Evolutionary conservation across 1,139 yeast species (phyloP).

Genomic region (Protomyces arabidopsidicola): DNA sequence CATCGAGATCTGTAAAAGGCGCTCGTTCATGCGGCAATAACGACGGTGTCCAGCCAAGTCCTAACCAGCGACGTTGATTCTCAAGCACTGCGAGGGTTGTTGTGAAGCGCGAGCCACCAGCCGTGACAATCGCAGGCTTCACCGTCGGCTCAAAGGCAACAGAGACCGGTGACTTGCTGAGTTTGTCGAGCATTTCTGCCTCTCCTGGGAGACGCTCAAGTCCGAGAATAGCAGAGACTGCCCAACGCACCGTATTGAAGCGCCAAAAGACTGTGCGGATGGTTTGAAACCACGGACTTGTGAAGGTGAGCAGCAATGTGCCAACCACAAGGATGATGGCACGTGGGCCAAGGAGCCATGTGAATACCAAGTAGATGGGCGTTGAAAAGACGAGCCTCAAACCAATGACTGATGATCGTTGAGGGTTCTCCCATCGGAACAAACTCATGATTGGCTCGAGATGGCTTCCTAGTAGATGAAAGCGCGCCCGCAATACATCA

Average conservation of each 20-base stretch:
- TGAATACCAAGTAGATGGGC: conserved; percentile 8
- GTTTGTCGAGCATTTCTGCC: conserved; percentile 10
- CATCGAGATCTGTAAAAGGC: conserved; percentile 89
- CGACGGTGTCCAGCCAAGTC: conserved; percentile 96
- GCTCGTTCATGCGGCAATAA: conserved; percentile 86
- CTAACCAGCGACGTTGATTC: conserved; percentile 95
- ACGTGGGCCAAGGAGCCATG: conserved; percentile 16
- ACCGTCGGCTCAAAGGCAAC: not conserved
- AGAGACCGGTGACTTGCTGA: not conserved
- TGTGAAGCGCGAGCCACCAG: conserved; percentile 68
- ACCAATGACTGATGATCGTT: conserved; percentile 11
- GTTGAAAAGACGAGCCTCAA: conserved; percentile 14
- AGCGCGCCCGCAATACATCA: conserved; percentile 21
- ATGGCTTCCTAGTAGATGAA: conserved; percentile 11
- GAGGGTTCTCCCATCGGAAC: conserved; percentile 14
- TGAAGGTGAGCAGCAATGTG: conserved; percentile 19
- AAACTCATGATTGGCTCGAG: conserved; percentile 2
- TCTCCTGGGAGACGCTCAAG: conserved; percentile 21
- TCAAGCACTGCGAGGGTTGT: conserved; percentile 63
- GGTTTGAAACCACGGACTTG: conserved; percentile 26
- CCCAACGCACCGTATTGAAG: conserved; percentile 13
- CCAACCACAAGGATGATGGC: conserved; percentile 11
- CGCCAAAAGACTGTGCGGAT: conserved; percentile 28
- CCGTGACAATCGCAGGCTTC: not conserved
- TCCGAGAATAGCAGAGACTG: conserved; percentile 16